Base-by-base conservation (phyloP, 768 basidiomycete species). In the Suillus americanus region DNA sequence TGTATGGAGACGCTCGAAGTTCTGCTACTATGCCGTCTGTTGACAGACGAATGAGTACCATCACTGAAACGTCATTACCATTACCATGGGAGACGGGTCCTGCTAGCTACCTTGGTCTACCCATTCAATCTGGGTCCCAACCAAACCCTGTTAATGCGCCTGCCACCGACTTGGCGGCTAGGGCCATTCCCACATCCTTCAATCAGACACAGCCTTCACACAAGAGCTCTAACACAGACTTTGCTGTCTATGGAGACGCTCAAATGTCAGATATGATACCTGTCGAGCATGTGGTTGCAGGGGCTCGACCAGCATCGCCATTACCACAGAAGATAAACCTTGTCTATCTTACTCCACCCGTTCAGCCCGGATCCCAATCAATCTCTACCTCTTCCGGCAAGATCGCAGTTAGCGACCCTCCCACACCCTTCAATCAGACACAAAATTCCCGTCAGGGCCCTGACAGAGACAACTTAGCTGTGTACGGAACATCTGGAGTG, bases 1-100 rank as follows among this genome's bases (percentile, higher is more conserved):
- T 62, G 14, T 62, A 66, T 10, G 67, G 66, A 33, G 72, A 72
- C 16, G 35, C 67, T 62, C 59, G 54, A 13, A 65, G 60, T 35
- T 67, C 73, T 23, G 62, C 70, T 28, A 65, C 70, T 28, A 67
- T 70, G 68, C 67, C 74, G 56, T 81, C 86, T 2, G 74, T 77
- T 46, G 75, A 78, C 40, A 82, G 81, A 51, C 79, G 82, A 38
- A 89, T 89, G 72, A 85, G 85, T 8, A 23, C 23, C 13, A 13
- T 48, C 13, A 0, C 46, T 48, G 40, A 57, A 25, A 40, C 55
- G 16, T 25, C 25, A 3, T 51, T 60, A 33, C 16, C 55, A 38
- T 38, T 25, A 9, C 7, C 55, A 53, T 28, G 30, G 28, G 28
- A 53, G 51, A 53, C 51, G 5, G 16, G 9, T 10, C 8, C 28